Percentiles rank a stretch among this genome's conserved stretches.
phyloP scores from a whole-genome alignment of 2,329 filamentous ascomycete species.

The Alternaria arborescens region DNA sequence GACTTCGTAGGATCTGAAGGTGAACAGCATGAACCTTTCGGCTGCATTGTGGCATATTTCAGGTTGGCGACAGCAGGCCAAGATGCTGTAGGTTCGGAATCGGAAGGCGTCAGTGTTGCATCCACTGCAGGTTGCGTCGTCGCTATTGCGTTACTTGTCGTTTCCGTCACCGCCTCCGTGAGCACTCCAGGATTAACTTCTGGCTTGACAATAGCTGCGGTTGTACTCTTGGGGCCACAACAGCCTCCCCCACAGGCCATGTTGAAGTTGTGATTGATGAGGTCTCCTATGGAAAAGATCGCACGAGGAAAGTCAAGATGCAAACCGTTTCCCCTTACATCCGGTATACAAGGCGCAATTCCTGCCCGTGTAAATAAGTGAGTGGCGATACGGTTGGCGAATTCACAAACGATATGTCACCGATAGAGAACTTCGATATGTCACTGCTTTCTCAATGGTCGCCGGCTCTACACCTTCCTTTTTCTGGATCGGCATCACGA shows the following conservation, averaged over 20 bases:
- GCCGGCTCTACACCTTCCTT: neutral
- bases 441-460: slow-evolving; percentile 16
- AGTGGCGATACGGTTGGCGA: neutral
- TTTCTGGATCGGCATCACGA: neutral
- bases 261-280: neutral
- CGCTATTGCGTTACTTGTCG: neutral
- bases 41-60: neutral
- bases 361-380: neutral
- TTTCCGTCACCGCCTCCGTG: neutral
- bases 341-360: neutral
- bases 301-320: neutral
- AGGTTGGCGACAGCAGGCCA: neutral
- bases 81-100: neutral
- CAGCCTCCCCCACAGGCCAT: slow-evolving; percentile 29
- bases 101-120: neutral
- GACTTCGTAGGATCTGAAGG: neutral
- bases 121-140: neutral
- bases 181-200: neutral
- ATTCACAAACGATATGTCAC: slow-evolving; percentile 15
- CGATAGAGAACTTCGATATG: slow-evolving; percentile 18
- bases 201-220: neutral
- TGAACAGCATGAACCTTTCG: neutral
- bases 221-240: slow-evolving; percentile 13
- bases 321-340: neutral
- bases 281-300: neutral